A percentile compares a stretch with the other conserved stretches of the same genome.
These are phyloP conservation scores for Discostella stelligeroides DNA, from an alignment of 108 stramenopile genomes.

Conservation along the genomic window DNA sequence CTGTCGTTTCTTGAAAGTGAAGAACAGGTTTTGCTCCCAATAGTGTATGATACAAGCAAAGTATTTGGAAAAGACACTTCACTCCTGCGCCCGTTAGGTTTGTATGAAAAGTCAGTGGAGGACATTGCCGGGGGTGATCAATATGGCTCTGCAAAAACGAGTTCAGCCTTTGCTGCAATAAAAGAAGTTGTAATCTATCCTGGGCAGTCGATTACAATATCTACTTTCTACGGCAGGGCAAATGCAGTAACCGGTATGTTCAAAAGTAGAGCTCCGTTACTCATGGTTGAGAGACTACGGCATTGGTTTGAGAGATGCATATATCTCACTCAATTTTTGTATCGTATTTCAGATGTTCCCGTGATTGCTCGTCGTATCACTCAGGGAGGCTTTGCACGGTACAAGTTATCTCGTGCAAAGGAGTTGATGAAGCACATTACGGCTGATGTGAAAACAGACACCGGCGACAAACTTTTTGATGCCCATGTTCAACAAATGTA, in stretches of 20 bases:
- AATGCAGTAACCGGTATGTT: conserved; percentile 14
- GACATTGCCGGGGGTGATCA: conserved; percentile 76
- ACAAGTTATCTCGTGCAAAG: conserved; percentile 79
- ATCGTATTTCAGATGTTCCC: conserved; percentile 60
- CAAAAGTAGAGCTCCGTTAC: too few species aligned
- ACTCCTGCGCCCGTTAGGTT: conserved; percentile 65
- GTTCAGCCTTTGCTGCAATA: conserved; percentile 91
- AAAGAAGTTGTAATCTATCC: conserved; percentile 66
- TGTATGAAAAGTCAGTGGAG: conserved; percentile 55
- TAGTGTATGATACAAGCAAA: conserved; percentile 90
- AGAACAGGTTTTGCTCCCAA: conserved; percentile 73
- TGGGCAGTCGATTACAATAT: conserved; percentile 76
- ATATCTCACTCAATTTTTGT: too few species aligned
- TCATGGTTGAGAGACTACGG: too few species aligned
- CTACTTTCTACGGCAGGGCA: conserved; percentile 88
- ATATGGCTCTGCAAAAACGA: conserved; percentile 91
- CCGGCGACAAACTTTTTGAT: conserved; percentile 87
- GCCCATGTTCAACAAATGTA: conserved; percentile 91
- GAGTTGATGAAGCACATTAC: conserved; percentile 83
- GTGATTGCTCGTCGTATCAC: conserved; percentile 70
- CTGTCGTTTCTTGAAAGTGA: conserved; percentile 79
- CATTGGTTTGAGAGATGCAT: too few species aligned
- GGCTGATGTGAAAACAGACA: conserved; percentile 83
- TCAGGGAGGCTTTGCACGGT: conserved; percentile 58
- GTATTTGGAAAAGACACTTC: conserved; percentile 88